Evolutionary conservation across 495 filamentous ascomycete genomes (phyloP).

Genomic region (Tuber microsphaerosporum): DNA sequence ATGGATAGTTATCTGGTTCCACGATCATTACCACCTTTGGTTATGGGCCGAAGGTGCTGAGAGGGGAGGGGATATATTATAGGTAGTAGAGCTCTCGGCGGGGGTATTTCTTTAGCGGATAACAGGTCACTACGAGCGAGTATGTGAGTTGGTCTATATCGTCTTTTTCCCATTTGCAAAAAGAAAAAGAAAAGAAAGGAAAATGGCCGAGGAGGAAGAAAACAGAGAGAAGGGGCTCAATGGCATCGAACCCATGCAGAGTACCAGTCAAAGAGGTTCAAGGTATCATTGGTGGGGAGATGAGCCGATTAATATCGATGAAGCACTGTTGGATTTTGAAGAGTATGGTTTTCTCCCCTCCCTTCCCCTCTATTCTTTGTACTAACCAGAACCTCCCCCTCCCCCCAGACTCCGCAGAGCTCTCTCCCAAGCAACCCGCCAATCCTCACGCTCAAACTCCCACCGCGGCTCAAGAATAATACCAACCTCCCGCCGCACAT

Average conservation of each 20-base stretch:
- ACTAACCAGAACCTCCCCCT: background rate
- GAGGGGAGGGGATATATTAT: background rate
- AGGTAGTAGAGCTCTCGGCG: background rate
- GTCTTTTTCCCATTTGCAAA: background rate
- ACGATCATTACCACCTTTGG: constrained; percentile 4
- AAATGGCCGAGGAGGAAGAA: background rate
- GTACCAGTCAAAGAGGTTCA: background rate
- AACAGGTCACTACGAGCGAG: too few species aligned
- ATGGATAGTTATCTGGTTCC: constrained; percentile 1
- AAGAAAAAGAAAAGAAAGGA: background rate
- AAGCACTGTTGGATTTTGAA: constrained; percentile 36
- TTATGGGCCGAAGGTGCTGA: background rate
- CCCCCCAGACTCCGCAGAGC: constrained; percentile 25
- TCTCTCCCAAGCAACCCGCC: constrained; percentile 22
- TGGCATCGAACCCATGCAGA: background rate
- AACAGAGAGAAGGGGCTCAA: background rate
- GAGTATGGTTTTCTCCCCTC: constrained; percentile 18
- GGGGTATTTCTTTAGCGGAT: too few species aligned
- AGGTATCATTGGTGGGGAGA: background rate
- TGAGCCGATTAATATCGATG: constrained; percentile 32
- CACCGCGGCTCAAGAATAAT: background rate
- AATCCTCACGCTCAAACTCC: constrained; percentile 11
- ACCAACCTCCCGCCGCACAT: background rate
- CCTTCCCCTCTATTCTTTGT: background rate
- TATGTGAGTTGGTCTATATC: background rate